Base-by-base conservation (phyloP, 2,329 filamentous ascomycete genomes). In the Leptosphaerulina australis region DNA sequence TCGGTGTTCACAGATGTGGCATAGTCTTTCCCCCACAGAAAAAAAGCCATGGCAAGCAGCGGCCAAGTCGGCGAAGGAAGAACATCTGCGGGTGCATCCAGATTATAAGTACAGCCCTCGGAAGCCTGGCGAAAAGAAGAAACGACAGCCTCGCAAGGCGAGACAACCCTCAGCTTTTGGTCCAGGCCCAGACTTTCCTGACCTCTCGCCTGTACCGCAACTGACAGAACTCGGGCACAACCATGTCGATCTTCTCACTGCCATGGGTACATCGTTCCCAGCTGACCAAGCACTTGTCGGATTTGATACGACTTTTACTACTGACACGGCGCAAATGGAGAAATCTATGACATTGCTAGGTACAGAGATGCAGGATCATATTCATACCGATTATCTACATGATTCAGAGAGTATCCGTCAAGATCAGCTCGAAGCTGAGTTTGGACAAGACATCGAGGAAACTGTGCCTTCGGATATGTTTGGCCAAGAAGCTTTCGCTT, bases 21-120 rank as follows among this genome's bases (percentile, higher is more conserved):
- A 52, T 18, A 20, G 28, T 5, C 45, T 63, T n/a, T 31, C 55
- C 24, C 25, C 52, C 2, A 38, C 41, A 8, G 51, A 61, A 35
- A 60, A 60, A 35, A 48, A 56, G 21, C 24, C 44, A 11, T 67
- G 60, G 60, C 44, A 53, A 17, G 33, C 28, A 20, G 44, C 50
- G 15, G 63, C 63, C n/a, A 40, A 54, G 30, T 49, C 46, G 3
- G 58, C 50, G 35, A 64, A 61, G 37, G 58, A 60, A 22, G 53
- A 55, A 35, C 62, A 67, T 38, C 18, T 44, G 45, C 59, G 55
- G 29, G 43, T 52, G 37, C 54, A 63, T 26, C 64, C 64, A 3
- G 57, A 61, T 24, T 67, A 67, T 53, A 65, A 64, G 54, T 67
- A 66, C 50, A 55, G 21, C 22, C 64, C 64, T 49, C 53, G 64